Conservation (phyloP, 345 rosid species). For the Euclidium syriacum region DNA sequence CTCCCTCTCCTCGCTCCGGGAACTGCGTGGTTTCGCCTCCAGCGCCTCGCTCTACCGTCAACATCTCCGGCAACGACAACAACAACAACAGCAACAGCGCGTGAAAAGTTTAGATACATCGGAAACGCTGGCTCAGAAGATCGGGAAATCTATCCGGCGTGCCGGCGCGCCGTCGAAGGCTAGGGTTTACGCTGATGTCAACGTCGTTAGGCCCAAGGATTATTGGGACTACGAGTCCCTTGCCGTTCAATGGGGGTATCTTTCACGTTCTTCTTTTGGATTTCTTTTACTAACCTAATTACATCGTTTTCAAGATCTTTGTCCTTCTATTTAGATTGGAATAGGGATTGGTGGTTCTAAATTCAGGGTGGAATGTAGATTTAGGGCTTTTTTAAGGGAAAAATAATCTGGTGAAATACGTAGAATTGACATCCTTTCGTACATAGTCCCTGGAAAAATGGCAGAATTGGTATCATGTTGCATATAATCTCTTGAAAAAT, state of each 20-base stretch:
- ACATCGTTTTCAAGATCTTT: background rate
- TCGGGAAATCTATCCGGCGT: slow-evolving; percentile 85
- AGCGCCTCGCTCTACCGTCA: slow-evolving; percentile 32
- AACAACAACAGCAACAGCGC: slow-evolving; percentile 9
- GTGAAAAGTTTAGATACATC: slow-evolving; percentile 28
- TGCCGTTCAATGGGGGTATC: slow-evolving; percentile 87
- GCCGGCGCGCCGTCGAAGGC: slow-evolving; percentile 94
- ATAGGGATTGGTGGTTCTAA: background rate
- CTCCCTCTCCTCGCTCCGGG: background rate
- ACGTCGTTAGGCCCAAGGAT: slow-evolving; percentile 80
- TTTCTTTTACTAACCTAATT: background rate
- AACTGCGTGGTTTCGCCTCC: slow-evolving; percentile 36
- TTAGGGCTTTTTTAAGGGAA: too few species aligned
- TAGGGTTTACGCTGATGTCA: slow-evolving; percentile 90
- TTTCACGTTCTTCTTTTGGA: background rate
- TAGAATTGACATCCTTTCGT: background rate
- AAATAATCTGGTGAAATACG: background rate
- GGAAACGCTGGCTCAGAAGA: slow-evolving; percentile 95
- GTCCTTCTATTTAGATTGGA: background rate
- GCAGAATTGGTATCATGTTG: background rate
- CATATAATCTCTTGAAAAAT: background rate
- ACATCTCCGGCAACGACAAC: slow-evolving; percentile 14
- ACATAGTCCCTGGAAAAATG: too few species aligned
- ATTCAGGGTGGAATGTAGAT: slow-evolving; percentile 10
- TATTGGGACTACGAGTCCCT: slow-evolving; percentile 72